Conservation (phyloP, 306 rosid species). For the Prunus padus region DNA sequence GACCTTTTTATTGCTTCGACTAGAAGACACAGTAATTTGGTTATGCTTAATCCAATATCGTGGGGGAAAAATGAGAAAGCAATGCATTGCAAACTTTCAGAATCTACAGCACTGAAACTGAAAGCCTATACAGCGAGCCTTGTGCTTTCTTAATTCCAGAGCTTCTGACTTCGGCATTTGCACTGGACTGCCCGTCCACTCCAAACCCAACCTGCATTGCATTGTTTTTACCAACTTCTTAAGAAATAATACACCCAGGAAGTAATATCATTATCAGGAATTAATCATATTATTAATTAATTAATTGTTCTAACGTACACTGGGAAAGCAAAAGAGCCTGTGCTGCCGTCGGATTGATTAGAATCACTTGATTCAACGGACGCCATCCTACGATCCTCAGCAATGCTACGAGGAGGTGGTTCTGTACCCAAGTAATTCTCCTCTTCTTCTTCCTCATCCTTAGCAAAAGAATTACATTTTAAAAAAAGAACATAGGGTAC, state of each 20-base stretch:
- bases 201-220: conserved; percentile 58
- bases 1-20: background rate
- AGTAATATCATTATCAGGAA: background rate
- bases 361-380: conserved; percentile 50
- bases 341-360: conserved; percentile 48
- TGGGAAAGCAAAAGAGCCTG: conserved; percentile 73
- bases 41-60: conserved; percentile 12
- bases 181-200: conserved; percentile 71
- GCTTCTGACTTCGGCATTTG: conserved; percentile 64
- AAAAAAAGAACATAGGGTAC: background rate
- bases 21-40: background rate
- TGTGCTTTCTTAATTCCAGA: conserved; percentile 50
- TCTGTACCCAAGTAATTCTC: conserved; percentile 13
- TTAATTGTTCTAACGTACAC: conserved; percentile 41
- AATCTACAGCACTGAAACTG: conserved; percentile 72
- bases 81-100: conserved; percentile 21
- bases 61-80: background rate
- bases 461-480: background rate
- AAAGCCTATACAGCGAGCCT: conserved; percentile 40
- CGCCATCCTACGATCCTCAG: conserved; percentile 18
- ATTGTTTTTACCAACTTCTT: conserved; percentile 3
- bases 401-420: conserved; percentile 12
- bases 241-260: background rate
- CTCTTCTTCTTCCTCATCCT: conserved; percentile 42
- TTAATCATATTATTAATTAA: background rate